Percentiles rank a stretch among this genome's conserved stretches.
Evolutionary conservation across 1,139 yeast genomes (phyloP).

Genomic region (Suhomyces yuchorum): DNA sequence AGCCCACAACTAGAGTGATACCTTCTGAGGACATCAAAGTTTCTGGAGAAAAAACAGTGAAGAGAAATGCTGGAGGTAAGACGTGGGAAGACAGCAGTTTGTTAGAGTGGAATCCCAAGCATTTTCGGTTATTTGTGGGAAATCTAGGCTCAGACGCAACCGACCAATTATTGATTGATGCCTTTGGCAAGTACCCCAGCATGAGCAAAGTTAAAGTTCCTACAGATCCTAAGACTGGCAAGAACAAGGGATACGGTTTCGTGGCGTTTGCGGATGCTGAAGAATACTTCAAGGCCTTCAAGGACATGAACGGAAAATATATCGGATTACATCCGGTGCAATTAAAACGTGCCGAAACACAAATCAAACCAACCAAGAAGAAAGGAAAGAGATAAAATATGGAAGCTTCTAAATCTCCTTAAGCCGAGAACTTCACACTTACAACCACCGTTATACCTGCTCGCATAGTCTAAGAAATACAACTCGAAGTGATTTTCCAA

Average conservation of each 20-base stretch:
- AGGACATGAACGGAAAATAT: constrained; percentile 75
- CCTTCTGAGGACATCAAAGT: not conserved
- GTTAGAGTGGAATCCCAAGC: constrained; percentile 65
- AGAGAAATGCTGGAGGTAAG: constrained; percentile 46
- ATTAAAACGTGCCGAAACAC: constrained; percentile 64
- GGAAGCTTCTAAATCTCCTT: no score
- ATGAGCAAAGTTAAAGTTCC: constrained; percentile 61
- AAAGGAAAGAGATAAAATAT: constrained; percentile 11
- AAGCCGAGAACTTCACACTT: no score
- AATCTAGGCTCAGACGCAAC: constrained; percentile 70
- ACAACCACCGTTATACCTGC: no score
- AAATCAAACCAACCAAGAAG: constrained; percentile 35
- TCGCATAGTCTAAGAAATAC: no score
- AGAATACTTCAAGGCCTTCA: constrained; percentile 69
- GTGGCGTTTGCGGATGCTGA: constrained; percentile 63
- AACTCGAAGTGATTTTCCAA: no score
- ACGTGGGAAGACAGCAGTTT: constrained; percentile 52
- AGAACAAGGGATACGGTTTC: constrained; percentile 69
- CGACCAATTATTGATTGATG: constrained; percentile 52
- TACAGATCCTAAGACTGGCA: constrained; percentile 41
- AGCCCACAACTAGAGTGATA: constrained; percentile 2
- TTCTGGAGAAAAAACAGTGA: constrained; percentile 32
- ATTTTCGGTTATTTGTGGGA: constrained; percentile 74
- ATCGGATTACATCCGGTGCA: constrained; percentile 76
- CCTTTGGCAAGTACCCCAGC: constrained; percentile 54